Base-by-base conservation (phyloP, 192 early-diverging fungal species). In the Phlyctochytrium planicorne region DNA sequence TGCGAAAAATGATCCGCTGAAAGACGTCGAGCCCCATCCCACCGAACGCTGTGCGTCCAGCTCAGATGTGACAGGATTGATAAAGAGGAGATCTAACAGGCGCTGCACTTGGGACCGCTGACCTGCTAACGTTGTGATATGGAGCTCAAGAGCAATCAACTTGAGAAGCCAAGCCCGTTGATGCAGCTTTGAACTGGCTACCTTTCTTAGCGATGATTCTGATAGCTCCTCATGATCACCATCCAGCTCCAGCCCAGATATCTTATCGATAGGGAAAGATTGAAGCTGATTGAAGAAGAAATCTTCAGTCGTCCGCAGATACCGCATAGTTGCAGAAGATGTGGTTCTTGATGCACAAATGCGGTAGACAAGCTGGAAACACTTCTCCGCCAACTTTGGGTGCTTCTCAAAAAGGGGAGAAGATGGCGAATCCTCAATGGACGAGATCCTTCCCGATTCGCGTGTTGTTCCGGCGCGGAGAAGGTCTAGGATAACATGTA, bases 161-260 rank as follows among this genome's bases (percentile, higher is more conserved):
- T 91, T 88, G 83, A 97, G 83, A 12, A 97, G 79, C 94, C 94
- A 98, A 0, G 96, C 84, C 16, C 93, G 88, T 47, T 91, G 90
- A 65, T 95, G 87, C 55, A 98, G 79, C 34, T 67, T 47, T 20
- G 78, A 73, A 29, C 55, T 10, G 10, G 55, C 68, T 62, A 40
- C 6, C 61, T 64, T 17, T 71, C 72, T 10, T 55, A 56, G 30
- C 66, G 60, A 10, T 71, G 66, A 36, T 52, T 70, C 59, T 73
- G 25, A 4, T 6, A 57, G 27, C 6, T 10, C 55, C 6, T 57
- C 55, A n/a, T 50, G 40, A 14, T 50, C 40, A 20, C 57, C 34
- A 30, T 40, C 32, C n/a, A 52, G 60, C 30, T 52, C 29, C n/a
- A 34, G 27, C 14, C 62, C 53, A 3, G 56, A 66, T 27, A 71